Evolutionary conservation across 1,284 basidiomycete species (phyloP).

Genomic region (Austropuccinia psidii): DNA sequence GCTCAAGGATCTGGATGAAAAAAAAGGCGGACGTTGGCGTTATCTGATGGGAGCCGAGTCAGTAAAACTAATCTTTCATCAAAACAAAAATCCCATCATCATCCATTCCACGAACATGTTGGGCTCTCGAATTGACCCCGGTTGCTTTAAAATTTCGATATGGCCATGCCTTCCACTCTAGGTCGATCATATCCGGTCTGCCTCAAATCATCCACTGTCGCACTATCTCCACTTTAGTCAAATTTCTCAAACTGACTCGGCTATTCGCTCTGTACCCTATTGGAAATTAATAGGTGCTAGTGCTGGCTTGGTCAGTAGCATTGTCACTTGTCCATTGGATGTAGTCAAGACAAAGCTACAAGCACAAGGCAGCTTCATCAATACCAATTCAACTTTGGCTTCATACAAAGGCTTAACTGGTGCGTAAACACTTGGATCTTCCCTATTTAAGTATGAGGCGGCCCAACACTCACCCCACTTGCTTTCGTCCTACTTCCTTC

Average conservation of each 20-base stretch:
- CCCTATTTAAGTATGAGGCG: slow-evolving; percentile 10
- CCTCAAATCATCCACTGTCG: not conserved
- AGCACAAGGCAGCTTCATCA: slow-evolving; percentile 57
- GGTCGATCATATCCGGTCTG: slow-evolving; percentile 16
- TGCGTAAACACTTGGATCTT: slow-evolving; percentile 40
- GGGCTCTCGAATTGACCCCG: not conserved
- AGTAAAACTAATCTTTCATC: too few relatives aligned
- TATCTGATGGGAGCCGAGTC: slow-evolving; percentile 25
- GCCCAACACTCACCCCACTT: not conserved
- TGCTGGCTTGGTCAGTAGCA: slow-evolving; percentile 75
- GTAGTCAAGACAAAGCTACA: slow-evolving; percentile 96
- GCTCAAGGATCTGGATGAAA: slow-evolving; percentile 31
- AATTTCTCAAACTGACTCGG: not conserved
- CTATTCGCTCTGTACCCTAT: not conserved
- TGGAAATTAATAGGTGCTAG: slow-evolving; percentile 49
- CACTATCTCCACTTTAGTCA: not conserved
- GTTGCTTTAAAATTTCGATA: not conserved
- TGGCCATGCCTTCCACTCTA: not conserved
- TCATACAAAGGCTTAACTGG: slow-evolving; percentile 39
- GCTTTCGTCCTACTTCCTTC: not conserved
- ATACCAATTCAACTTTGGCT: not conserved
- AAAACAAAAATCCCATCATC: not conserved
- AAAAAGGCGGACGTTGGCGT: not conserved
- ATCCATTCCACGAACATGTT: not conserved
- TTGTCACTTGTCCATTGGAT: slow-evolving; percentile 94